phyloP scores from a whole-genome alignment of 1,284 basidiomycete species.

The Moniliella sp. region DNA sequence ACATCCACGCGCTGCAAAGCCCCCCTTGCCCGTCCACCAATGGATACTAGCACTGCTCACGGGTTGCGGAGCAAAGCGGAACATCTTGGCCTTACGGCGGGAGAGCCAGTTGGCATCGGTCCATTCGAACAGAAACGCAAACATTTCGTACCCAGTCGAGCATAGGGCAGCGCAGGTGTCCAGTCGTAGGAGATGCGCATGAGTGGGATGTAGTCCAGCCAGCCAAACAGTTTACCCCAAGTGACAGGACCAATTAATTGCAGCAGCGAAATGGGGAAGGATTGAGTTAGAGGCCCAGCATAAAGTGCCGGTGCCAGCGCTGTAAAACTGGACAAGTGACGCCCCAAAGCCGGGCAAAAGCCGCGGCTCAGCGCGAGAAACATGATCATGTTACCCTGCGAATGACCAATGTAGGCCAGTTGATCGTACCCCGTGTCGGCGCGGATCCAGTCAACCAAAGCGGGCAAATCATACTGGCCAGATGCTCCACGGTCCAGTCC shows the following conservation, averaged over 20 bases:
- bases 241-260: slow-evolving; percentile 37
- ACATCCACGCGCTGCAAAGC: slow-evolving; percentile 43
- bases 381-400: slow-evolving; percentile 42
- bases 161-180: slow-evolving; percentile 38
- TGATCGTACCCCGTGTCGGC: slow-evolving; percentile 42
- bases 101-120: slow-evolving; percentile 45
- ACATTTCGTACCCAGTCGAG: slow-evolving; percentile 40
- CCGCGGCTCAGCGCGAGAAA: slow-evolving; percentile 36
- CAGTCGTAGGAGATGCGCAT: slow-evolving; percentile 45
- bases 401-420: slow-evolving; percentile 41
- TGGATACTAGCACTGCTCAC: slow-evolving; percentile 41
- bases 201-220: slow-evolving; percentile 45
- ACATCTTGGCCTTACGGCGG: slow-evolving; percentile 43
- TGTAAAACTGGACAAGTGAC: slow-evolving; percentile 42
- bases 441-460: slow-evolving; percentile 43
- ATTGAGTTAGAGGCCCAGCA: slow-evolving; percentile 42
- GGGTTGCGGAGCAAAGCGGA: slow-evolving; percentile 45
- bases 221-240: slow-evolving; percentile 44
- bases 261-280: slow-evolving; percentile 40
- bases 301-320: slow-evolving; percentile 46
- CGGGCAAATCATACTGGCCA: slow-evolving; percentile 45
- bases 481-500: slow-evolving; percentile 46
- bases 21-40: slow-evolving; percentile 45
- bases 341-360: slow-evolving; percentile 42
- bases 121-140: slow-evolving; percentile 45